Base-by-base conservation (phyloP, 306 rosid species). In the Vicia sativa region DNA sequence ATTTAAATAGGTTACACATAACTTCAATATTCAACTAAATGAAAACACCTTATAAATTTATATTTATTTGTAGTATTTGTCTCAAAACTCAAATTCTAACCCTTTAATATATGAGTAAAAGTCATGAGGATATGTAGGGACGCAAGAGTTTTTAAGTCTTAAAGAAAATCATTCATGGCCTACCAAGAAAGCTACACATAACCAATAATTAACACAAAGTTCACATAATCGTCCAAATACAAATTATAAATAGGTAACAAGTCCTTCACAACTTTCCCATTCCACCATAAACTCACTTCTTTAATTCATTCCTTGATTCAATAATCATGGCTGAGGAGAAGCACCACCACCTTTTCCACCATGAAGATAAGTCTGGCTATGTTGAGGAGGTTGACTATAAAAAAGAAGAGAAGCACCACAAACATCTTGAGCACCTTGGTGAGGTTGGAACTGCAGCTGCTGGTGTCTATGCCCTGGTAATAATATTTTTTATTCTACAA, bases 391-490 rank as follows among this genome's bases (percentile, higher is more conserved):
- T 58, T 64, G 92, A 91, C 37, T 84, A 84, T 77, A 68, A 45
- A 71, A 79, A 86, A 77, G 92, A 90, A 69, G 84, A 79, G 89
- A 84, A 91, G 68, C 91, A 90, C 62, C 92, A 86, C 79, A 87
- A 91, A 71, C 87, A 83, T 69, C 84, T 77, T 25, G 91, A 88
- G 78, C 73, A 83, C 14, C 31, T 84, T 7, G 84, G 87, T 1
- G 88, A 76, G 68, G 67, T 86, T 10, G 95, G 87, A 42, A 44
- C 76, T 14, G 71, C 60, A 0, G 90, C 89, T 38, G 86, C 92
- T 28, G 92, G 92, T 42, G 88, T 77, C 62, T 90, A 74, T 80
- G 91, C 87, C 54, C 29, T 90, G 96, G 96, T 90, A 87, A 25
- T 54, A 26, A 55, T 26, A 13, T 26, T 28, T 7, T 31, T 34